A percentile compares a stretch with the other conserved stretches of the same genome.
These are phyloP conservation scores for Erysimum cheiri DNA, from an alignment of 441 rosid genomes.

Conservation along the genomic window DNA sequence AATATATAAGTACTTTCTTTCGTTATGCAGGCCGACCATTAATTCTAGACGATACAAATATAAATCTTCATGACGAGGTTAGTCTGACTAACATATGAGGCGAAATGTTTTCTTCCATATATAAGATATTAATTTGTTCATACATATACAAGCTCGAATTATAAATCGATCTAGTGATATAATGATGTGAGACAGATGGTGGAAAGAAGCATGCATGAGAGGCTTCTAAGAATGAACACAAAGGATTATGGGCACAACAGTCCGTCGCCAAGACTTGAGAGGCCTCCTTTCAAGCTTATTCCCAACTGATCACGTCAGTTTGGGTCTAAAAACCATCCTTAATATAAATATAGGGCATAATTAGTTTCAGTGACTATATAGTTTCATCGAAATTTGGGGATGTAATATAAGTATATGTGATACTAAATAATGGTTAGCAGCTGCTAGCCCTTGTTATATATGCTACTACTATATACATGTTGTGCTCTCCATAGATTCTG, in stretches of 20 bases:
- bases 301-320: conserved; percentile 56
- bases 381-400: neutral
- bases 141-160: no score
- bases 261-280: conserved; percentile 72
- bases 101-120: no score
- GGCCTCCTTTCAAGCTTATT: conserved; percentile 93
- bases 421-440: conserved; percentile 7
- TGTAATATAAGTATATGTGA: conserved; percentile 12
- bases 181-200: conserved; percentile 1
- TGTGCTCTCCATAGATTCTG: neutral
- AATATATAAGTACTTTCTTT: neutral
- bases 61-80: conserved; percentile 15
- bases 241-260: conserved; percentile 72
- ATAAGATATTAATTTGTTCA: no score
- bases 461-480: neutral
- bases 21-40: conserved; percentile 9
- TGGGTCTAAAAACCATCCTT: neutral
- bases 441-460: neutral
- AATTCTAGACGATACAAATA: neutral
- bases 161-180: no score
- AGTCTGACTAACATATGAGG: no score
- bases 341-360: neutral
- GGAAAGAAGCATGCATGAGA: conserved; percentile 51
- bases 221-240: conserved; percentile 61
- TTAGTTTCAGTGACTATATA: conserved; percentile 12